phyloP scores from a whole-genome alignment of 345 rosid species.

The Kernera saxatilis region DNA sequence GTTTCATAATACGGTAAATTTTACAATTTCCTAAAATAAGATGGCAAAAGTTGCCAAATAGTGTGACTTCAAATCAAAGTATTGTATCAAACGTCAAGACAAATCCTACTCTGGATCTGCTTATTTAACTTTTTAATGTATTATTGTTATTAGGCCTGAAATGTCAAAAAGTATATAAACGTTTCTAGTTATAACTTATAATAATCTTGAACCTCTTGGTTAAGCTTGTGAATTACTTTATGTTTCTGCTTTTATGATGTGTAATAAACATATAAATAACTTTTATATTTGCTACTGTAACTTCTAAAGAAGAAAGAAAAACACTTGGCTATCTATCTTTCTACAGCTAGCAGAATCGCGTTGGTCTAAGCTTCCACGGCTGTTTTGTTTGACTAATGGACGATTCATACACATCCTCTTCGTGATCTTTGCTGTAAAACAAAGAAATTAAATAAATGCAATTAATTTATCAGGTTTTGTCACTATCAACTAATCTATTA shows the following conservation, averaged over 20 bases:
- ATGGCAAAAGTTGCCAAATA: background rate
- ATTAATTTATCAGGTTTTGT: slow-evolving; percentile 16
- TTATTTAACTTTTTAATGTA: background rate
- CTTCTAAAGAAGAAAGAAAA: background rate
- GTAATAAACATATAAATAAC: background rate
- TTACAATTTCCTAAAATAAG: background rate
- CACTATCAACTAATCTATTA: slow-evolving; percentile 18
- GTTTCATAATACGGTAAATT: background rate
- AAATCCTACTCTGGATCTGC: background rate
- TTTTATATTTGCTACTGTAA: background rate
- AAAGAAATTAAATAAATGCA: background rate
- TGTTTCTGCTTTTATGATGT: background rate
- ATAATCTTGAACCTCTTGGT: background rate
- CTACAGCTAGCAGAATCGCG: slow-evolving; percentile 24
- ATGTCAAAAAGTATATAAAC: background rate
- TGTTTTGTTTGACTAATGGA: slow-evolving; percentile 31
- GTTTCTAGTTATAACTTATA: background rate
- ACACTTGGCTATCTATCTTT: background rate
- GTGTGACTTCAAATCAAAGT: slow-evolving; percentile 8
- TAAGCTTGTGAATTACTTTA: background rate
- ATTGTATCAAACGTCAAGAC: slow-evolving; percentile 11
- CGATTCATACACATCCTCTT: slow-evolving; percentile 10
- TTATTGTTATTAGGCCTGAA: background rate
- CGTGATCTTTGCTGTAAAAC: slow-evolving; percentile 32
- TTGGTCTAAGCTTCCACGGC: slow-evolving; percentile 25